A percentile compares a stretch with the other conserved stretches of the same genome.
phyloP scores from a whole-genome alignment of 169 alveolate genomes.

The Eimeria tenella region DNA sequence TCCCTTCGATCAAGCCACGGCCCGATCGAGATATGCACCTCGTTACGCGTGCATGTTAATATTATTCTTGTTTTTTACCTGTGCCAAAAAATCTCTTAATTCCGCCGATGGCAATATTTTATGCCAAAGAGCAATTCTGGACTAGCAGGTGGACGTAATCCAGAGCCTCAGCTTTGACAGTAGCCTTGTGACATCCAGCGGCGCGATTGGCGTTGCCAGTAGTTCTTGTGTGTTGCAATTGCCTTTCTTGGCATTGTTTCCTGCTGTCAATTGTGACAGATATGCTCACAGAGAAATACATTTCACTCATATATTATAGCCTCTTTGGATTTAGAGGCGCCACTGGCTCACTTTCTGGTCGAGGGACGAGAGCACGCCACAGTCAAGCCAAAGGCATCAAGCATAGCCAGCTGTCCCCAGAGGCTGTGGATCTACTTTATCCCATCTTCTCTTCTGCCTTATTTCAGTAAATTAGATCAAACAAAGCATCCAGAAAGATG shows the following conservation, averaged over 20 bases:
- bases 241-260: neutral
- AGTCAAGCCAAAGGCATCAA: slow-evolving; percentile 26
- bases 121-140: too few relatives aligned
- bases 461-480: neutral
- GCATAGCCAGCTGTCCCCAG: slow-evolving; percentile 53
- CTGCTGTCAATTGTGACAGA: neutral
- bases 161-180: too few relatives aligned
- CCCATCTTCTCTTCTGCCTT: neutral
- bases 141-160: too few relatives aligned
- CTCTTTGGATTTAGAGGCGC: neutral
- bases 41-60: too few relatives aligned
- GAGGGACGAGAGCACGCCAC: slow-evolving; percentile 30
- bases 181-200: too few relatives aligned
- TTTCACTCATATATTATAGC: slow-evolving; percentile 6
- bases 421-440: slow-evolving; percentile 24
- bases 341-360: slow-evolving; percentile 7
- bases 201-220: slow-evolving; percentile 55
- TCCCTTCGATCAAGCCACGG: too few relatives aligned
- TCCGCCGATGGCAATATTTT: too few relatives aligned
- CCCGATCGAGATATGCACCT: too few relatives aligned
- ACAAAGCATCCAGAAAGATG: neutral
- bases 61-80: too few relatives aligned
- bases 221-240: slow-evolving; percentile 7
- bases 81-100: too few relatives aligned
- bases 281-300: neutral